Evolutionary conservation across 805 yeast species (phyloP).

Genomic region (Ogataea corticis): DNA sequence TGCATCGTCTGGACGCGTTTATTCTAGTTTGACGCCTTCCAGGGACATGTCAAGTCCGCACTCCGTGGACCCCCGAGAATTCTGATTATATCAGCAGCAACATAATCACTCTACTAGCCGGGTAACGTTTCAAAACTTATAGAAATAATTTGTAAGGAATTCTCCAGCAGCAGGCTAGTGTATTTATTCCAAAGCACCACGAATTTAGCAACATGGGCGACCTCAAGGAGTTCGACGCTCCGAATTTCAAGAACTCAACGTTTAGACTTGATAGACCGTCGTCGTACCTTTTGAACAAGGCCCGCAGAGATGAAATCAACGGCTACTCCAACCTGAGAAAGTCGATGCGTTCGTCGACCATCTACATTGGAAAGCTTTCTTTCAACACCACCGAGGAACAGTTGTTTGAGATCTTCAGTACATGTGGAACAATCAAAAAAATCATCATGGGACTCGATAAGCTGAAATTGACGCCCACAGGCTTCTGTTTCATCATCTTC

Average conservation of each 20-base stretch:
- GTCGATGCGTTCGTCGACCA: constrained; percentile 67
- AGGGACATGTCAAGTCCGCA: no score
- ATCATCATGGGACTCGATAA: constrained; percentile 95
- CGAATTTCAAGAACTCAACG: constrained; percentile 62
- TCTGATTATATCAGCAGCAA: not conserved
- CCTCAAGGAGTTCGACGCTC: constrained; percentile 48
- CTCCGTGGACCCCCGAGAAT: no score
- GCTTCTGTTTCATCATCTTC: constrained; percentile 91
- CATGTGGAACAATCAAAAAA: constrained; percentile 74
- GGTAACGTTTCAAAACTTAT: constrained; percentile 1
- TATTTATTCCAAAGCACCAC: not conserved
- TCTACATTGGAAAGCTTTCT: constrained; percentile 89
- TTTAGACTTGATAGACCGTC: constrained; percentile 74
- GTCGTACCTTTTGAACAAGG: constrained; percentile 63
- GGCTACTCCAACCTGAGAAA: constrained; percentile 65
- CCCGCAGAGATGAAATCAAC: constrained; percentile 48
- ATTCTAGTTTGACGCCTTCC: no score
- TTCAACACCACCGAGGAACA: constrained; percentile 95
- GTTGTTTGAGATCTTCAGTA: constrained; percentile 80
- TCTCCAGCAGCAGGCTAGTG: not conserved
- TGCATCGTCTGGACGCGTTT: no score
- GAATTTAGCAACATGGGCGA: constrained; percentile 19
- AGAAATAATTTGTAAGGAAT: not conserved
- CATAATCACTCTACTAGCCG: not conserved
- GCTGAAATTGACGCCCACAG: constrained; percentile 90